phyloP scores from a whole-genome alignment of 768 basidiomycete genomes.

The Strobilomyces dryophilus region DNA sequence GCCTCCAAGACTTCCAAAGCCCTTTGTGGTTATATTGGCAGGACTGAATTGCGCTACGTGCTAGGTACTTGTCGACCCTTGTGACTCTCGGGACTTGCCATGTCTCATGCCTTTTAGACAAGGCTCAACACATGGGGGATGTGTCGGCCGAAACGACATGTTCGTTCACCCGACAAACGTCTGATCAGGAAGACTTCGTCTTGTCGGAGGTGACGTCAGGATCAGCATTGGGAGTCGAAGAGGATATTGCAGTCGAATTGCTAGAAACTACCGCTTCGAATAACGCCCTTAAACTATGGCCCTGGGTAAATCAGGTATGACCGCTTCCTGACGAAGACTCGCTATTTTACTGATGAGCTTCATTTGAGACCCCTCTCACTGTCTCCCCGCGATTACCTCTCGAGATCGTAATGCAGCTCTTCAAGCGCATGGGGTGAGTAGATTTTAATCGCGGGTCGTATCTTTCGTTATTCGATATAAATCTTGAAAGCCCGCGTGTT shows the following conservation, averaged over 20 bases:
- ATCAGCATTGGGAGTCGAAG: slow-evolving; percentile 56
- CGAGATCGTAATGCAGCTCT: slow-evolving; percentile 96
- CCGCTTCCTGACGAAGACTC: background rate
- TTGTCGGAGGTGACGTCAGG: slow-evolving; percentile 41
- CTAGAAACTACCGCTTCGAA: slow-evolving; percentile 57
- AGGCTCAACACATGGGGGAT: slow-evolving; percentile 60
- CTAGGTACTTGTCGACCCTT: slow-evolving; percentile 49
- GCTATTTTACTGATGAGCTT: background rate
- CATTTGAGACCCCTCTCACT: slow-evolving; percentile 80
- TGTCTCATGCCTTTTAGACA: slow-evolving; percentile 45
- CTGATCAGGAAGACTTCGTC: slow-evolving; percentile 49
- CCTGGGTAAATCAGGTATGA: slow-evolving; percentile 91
- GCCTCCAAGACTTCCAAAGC: slow-evolving; percentile 54
- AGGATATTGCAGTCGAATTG: slow-evolving; percentile 62
- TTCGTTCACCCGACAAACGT: slow-evolving; percentile 53
- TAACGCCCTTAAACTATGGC: slow-evolving; percentile 66
- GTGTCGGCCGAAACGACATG: slow-evolving; percentile 65
- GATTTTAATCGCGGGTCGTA: background rate
- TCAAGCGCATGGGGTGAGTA: slow-evolving; percentile 94
- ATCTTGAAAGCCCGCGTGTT: slow-evolving; percentile 73
- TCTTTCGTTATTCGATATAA: background rate
- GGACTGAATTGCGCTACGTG: slow-evolving; percentile 81
- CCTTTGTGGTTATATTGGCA: slow-evolving; percentile 83
- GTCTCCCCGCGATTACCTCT: slow-evolving; percentile 89
- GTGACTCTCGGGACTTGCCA: background rate